Evolutionary conservation across 345 rosid genomes (phyloP), one percentile per base, ranked within the genome.

Genomic region (Psidium guajava): DNA sequence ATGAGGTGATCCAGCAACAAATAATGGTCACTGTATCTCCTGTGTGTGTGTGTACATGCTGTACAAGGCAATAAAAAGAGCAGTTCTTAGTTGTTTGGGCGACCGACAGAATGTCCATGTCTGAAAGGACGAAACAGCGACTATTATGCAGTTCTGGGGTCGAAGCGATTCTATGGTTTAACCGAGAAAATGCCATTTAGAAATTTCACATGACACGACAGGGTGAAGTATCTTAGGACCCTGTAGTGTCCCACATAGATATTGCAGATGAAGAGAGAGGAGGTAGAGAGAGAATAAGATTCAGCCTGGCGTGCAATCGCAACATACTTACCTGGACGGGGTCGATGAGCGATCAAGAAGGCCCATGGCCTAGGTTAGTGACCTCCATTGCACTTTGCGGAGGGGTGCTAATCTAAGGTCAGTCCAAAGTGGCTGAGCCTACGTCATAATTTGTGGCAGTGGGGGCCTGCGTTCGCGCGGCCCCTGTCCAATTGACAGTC

Each of bases 1-100:
- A 90, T 93, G 94, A 95, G 92, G 92, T 95, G 89, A 91, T 77
- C 82, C 69, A 7, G 9, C 58, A 61, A 85, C 86, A 36, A 20
- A 21, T 36, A 32, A 22, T 32, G 86, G 47, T 85, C 28, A 18
- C 85, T 54, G 6, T 16, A 21, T 40, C 77, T 69, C 24, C 24
- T 8, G 8, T 18, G 40, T 28, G 21, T 28, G 21, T 54, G 56
- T 54, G 56, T 18, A 54, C 7, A 54, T 16, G 55, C 75, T 64
- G 74, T 61, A 64, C 11, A 64, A 16, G 77, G 77, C 44, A 18
- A 32, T 32, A 32, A 32, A 32, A 64, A 36, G 77, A 69, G 24
- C 77, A 6, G 56, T 54, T 54, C 36, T 20, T 18, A 54, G 56
- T 54, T 20, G 24, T 20, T 18, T 8, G 3, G 24, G 56, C 4